phyloP scores from a whole-genome alignment of 371 early-diverging fungal species.

The Rhizomucor miehei region DNA sequence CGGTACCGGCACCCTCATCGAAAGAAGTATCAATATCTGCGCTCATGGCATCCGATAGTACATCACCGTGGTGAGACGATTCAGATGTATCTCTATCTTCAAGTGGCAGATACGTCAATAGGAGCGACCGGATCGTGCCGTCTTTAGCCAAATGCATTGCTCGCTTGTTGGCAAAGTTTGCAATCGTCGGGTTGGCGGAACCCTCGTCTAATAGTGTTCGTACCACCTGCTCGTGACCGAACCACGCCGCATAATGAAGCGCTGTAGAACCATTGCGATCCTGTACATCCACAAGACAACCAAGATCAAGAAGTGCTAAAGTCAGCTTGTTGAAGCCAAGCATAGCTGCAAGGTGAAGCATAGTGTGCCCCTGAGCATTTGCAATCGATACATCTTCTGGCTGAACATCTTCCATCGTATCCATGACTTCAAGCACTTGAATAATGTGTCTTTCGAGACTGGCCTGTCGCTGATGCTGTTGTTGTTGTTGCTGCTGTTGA shows the following conservation, averaged over 20 bases:
- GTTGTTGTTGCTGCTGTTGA: constrained; percentile 10
- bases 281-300: constrained; percentile 21
- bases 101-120: constrained; percentile 17
- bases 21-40: constrained; percentile 37
- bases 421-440: constrained; percentile 41
- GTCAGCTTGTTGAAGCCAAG: constrained; percentile 29
- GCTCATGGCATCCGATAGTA: constrained; percentile 27
- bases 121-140: constrained; percentile 9
- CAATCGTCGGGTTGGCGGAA: constrained; percentile 27
- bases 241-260: constrained; percentile 21
- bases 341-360: constrained; percentile 45
- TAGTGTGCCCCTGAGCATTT: constrained; percentile 38
- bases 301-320: constrained; percentile 23
- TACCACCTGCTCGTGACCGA: constrained; percentile 20
- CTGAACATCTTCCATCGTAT: constrained; percentile 34
- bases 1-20: constrained; percentile 18
- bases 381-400: constrained; percentile 32
- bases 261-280: constrained; percentile 36
- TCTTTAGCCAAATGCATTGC: constrained; percentile 26
- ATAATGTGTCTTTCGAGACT: constrained; percentile 38
- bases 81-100: constrained; percentile 14
- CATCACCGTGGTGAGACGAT: constrained; percentile 8
- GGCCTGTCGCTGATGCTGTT: constrained; percentile 17
- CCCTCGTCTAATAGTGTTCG: constrained; percentile 24
- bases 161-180: constrained; percentile 23